Base-by-base conservation (phyloP, 768 basidiomycete genomes). In the Lactarius akahatsu region DNA sequence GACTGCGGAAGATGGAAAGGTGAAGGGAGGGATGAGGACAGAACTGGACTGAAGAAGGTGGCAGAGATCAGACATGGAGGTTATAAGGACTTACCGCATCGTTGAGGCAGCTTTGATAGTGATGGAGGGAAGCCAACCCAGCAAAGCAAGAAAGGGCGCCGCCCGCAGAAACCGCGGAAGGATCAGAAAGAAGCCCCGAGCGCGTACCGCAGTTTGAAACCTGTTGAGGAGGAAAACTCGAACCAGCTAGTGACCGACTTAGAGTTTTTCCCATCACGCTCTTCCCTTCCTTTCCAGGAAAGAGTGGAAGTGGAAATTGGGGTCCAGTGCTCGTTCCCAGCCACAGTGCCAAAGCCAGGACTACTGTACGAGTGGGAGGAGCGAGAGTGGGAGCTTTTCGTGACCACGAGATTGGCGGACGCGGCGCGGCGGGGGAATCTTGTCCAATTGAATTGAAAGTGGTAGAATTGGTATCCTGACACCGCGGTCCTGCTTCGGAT, bases 81-180 rank as follows among this genome's bases (percentile, higher is more conserved):
- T 62, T 68, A 64, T 70, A 70, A 70, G 62, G 69, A 65, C 69
- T 55, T 65, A 68, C 69, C 61, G 57, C 69, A 70, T 70, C 57
- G 61, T 58, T 62, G 67, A 63, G 62, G 65, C 40, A 23, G 61
- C 57, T 69, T 56, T 70, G 63, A 62, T 69, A 63, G 66, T 63
- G 61, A 64, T 59, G 65, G 69, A 64, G 59, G 66, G 69, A 67
- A 68, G 62, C 65, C 65, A 60, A 67, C 66, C 52, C 32, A 67
- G 62, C 41, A 62, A 34, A 67, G 62, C 28, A 62, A 41, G 63
- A 38, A 52, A 23, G 64, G 47, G 64, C 59, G 65, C 65, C 68
- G 69, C 63, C 61, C 69, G 62, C 69, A 64, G 69, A 64, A 61
- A 62, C 62, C 62, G 66, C 67, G 67, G 63, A 68, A 68, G 56